These are phyloP conservation scores for Tulasnella sp. DNA, from an alignment of 768 basidiomycete genomes.

Conservation along the genomic window DNA sequence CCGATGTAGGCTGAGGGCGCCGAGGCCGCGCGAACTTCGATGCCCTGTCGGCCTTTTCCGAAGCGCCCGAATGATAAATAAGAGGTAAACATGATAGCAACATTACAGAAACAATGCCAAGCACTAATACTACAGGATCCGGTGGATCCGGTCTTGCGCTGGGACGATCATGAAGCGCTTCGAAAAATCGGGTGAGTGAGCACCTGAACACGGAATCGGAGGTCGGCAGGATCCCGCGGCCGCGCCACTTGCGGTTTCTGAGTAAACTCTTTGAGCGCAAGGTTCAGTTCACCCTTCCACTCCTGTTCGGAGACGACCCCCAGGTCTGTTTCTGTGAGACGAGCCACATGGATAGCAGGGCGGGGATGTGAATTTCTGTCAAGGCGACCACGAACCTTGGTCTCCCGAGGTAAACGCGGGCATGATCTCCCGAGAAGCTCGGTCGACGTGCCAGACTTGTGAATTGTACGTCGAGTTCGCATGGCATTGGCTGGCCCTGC, in stretches of 20 bases:
- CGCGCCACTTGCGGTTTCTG: neutral
- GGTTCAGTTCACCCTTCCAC: slow-evolving; percentile 1
- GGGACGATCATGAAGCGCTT: slow-evolving; percentile 13
- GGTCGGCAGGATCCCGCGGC: neutral
- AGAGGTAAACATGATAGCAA: neutral
- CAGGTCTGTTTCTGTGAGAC: neutral
- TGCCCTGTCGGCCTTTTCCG: slow-evolving; percentile 6
- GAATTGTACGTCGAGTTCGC: neutral
- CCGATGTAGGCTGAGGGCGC: neutral
- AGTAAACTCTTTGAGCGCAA: neutral
- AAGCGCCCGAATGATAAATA: neutral
- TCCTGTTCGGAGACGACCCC: neutral
- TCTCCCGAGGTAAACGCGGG: slow-evolving; percentile 2
- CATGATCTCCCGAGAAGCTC: slow-evolving; percentile 12
- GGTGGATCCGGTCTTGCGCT: slow-evolving; percentile 2
- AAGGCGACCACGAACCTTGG: neutral
- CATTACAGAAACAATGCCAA: neutral
- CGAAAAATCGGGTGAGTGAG: neutral
- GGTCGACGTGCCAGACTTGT: slow-evolving; percentile 13
- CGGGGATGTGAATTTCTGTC: neutral
- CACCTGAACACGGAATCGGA: neutral
- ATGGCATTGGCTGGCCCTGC: neutral
- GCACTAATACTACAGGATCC: neutral
- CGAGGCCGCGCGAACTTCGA: slow-evolving; percentile 3
- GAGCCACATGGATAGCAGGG: slow-evolving; percentile 1